phyloP scores from a whole-genome alignment of 2,329 filamentous ascomycete genomes.

The Neofusicoccum kwambonambiense region DNA sequence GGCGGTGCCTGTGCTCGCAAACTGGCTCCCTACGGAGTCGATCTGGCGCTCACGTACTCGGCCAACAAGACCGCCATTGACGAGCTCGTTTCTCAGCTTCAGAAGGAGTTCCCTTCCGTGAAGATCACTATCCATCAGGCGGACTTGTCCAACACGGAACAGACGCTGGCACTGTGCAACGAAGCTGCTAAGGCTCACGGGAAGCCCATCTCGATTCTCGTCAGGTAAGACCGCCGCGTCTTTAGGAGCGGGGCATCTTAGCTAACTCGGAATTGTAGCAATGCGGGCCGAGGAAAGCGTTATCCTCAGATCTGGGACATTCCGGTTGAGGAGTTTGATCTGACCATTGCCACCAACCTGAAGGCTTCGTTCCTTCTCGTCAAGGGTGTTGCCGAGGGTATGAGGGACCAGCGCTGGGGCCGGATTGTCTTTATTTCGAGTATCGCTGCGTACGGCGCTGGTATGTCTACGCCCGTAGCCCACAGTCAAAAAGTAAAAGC shows the following conservation, averaged over 20 bases:
- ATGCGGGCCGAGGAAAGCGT: conserved; percentile 66
- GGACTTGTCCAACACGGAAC: conserved; percentile 55
- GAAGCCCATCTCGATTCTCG: conserved; percentile 60
- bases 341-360: conserved; percentile 62
- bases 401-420: conserved; percentile 61
- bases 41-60: conserved; percentile 61
- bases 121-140: conserved; percentile 57
- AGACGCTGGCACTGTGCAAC: conserved; percentile 55
- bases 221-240: conserved; percentile 39
- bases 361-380: conserved; percentile 62
- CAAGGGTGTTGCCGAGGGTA: conserved; percentile 60
- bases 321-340: conserved; percentile 62
- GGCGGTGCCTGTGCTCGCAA: conserved; percentile 58
- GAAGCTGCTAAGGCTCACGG: conserved; percentile 55
- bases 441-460: conserved; percentile 62
- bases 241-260: not conserved
- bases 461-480: not conserved
- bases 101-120: conserved; percentile 26
- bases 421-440: conserved; percentile 64
- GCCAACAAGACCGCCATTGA: conserved; percentile 50
- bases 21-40: conserved; percentile 52
- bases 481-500: conserved; percentile 53
- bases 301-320: conserved; percentile 56
- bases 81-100: conserved; percentile 45
- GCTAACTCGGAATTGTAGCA: conserved; percentile 30